Evolutionary conservation across 148 eudicot genomes (phyloP).

Genomic region (Rhododendron molle): DNA sequence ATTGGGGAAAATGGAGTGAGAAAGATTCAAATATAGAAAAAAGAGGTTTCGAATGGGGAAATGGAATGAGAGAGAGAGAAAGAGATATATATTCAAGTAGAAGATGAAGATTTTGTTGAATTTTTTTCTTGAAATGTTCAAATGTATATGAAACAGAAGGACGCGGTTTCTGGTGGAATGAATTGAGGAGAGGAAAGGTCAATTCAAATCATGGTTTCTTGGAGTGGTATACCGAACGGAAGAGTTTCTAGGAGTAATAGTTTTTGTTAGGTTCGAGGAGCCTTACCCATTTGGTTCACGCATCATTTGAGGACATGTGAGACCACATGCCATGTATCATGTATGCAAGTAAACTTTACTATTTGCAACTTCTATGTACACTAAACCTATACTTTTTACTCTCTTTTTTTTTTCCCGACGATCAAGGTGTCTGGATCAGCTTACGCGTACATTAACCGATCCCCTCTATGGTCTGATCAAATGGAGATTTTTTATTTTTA

Average conservation of each 20-base stretch:
- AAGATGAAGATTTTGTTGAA: not conserved
- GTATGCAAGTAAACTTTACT: not conserved
- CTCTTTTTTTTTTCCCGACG: too few relatives aligned
- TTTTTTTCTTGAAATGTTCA: not conserved
- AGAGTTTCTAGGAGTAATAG: not conserved
- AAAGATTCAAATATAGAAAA: not conserved
- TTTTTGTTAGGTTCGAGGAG: slow-evolving; percentile 5
- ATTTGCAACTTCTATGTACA: not conserved
- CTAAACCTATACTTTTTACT: not conserved
- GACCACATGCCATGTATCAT: slow-evolving; percentile 3
- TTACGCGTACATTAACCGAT: too few relatives aligned
- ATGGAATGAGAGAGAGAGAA: not conserved
- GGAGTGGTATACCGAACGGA: not conserved
- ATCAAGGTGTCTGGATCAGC: rapidly evolving
- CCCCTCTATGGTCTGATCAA: too few relatives aligned
- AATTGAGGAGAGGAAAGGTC: not conserved
- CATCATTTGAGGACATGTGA: slow-evolving; percentile 4
- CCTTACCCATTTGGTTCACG: not conserved
- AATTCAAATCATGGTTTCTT: not conserved
- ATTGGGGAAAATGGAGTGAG: not conserved
- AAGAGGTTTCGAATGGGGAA: not conserved
- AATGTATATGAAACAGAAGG: not conserved
- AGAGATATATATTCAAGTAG: not conserved
- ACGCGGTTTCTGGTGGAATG: not conserved
- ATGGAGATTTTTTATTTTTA: too few relatives aligned